Percentiles rank a stretch among this genome's conserved stretches.
Evolutionary conservation across 306 rosid species (phyloP).

Genomic region (Vigna nakashimae): DNA sequence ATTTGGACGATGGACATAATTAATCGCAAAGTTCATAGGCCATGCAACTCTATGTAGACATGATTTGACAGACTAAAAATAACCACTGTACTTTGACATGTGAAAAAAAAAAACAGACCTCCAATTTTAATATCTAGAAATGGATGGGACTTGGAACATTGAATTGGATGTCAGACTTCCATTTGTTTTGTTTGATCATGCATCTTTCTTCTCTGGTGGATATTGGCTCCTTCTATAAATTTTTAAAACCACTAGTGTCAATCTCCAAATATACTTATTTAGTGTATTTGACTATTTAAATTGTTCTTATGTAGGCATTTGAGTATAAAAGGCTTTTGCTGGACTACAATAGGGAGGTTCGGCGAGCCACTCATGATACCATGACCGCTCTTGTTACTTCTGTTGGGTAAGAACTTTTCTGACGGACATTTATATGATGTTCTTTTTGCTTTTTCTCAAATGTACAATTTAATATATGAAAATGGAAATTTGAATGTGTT

Average conservation of each 20-base stretch:
- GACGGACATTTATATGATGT: conserved; percentile 31
- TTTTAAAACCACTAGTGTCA: conserved; percentile 4
- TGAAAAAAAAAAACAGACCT: not conserved
- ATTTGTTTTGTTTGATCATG: conserved; percentile 10
- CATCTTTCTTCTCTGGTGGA: conserved; percentile 7
- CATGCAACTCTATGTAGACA: not conserved
- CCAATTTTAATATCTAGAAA: not conserved
- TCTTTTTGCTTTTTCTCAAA: conserved; percentile 37
- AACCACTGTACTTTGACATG: not conserved
- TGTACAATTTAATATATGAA: conserved; percentile 35
- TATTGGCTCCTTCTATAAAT: not conserved
- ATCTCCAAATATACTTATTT: conserved; percentile 30
- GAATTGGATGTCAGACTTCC: conserved; percentile 3
- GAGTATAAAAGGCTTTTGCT: conserved; percentile 91
- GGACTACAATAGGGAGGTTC: conserved; percentile 94
- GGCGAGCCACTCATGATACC: conserved; percentile 92
- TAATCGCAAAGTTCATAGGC: not conserved
- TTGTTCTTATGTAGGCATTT: conserved; percentile 67
- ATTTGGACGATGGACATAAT: not conserved
- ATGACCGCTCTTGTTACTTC: conserved; percentile 76
- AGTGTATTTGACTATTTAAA: conserved; percentile 29
- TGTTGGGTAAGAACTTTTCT: conserved; percentile 69
- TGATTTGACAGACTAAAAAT: not conserved
- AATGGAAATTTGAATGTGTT: conserved; percentile 25
- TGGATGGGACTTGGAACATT: not conserved